Percentiles rank a stretch among this genome's conserved stretches.
phyloP scores from a whole-genome alignment of 495 filamentous ascomycete species.

The Penicillium cinerascens region DNA sequence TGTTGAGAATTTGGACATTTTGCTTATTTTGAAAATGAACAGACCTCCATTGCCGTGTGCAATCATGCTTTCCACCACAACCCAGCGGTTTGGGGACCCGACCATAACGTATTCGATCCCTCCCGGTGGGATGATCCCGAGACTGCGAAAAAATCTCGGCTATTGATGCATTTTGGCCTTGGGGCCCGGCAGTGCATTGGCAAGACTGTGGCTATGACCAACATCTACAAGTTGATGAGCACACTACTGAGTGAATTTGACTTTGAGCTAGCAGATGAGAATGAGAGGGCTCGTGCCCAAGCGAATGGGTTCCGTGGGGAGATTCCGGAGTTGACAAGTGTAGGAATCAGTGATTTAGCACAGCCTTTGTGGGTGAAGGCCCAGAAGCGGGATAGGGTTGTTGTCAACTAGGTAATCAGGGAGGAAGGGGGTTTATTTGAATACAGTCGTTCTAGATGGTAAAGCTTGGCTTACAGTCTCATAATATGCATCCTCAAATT shows the following conservation, averaged over 20 bases:
- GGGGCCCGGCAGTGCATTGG: conserved; percentile 12
- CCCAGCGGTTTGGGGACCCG: conserved; percentile 5
- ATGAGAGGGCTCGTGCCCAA: neutral
- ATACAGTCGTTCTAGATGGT: neutral
- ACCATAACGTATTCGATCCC: conserved; percentile 10
- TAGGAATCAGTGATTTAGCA: conserved; percentile 16
- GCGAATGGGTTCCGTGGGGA: neutral
- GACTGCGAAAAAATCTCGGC: neutral
- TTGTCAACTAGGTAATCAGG: no score
- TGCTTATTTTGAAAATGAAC: neutral
- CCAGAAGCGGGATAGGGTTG: neutral
- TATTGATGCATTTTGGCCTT: conserved; percentile 14
- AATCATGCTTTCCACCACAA: conserved; percentile 17
- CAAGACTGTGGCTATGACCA: conserved; percentile 11
- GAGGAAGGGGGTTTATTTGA: neutral
- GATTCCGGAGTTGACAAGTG: conserved; percentile 10
- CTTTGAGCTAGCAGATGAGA: conserved; percentile 6
- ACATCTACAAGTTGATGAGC: conserved; percentile 15
- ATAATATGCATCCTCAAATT: neutral
- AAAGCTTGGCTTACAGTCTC: neutral
- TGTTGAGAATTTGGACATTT: neutral
- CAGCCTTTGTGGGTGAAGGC: conserved; percentile 6
- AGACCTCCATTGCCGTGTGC: conserved; percentile 13
- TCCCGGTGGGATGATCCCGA: conserved; percentile 5
- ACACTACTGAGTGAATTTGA: conserved; percentile 10